phyloP scores from a whole-genome alignment of 305 asterid genomes.

The Ilex paraguariensis region DNA sequence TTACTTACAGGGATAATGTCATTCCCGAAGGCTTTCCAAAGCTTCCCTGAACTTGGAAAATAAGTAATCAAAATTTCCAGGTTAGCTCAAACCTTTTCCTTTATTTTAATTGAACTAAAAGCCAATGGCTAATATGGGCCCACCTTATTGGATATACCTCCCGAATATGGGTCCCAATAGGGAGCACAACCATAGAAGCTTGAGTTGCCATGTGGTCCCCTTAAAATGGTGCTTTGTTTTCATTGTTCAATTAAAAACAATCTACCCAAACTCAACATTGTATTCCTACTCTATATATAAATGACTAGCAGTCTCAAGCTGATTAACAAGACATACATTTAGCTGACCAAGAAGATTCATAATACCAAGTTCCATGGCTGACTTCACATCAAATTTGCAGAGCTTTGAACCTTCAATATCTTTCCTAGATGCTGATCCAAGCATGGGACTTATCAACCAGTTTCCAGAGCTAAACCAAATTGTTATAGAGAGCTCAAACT shows the following conservation, averaged over 20 bases:
- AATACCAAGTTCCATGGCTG: slow-evolving; percentile 34
- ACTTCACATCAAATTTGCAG: slow-evolving; percentile 32
- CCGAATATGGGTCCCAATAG: slow-evolving; percentile 37
- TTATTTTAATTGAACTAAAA: too few species aligned
- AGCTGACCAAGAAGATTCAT: not conserved
- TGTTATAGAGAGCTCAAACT: slow-evolving; percentile 16
- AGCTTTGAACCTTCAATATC: slow-evolving; percentile 33
- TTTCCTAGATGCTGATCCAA: slow-evolving; percentile 37
- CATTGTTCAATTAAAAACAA: not conserved
- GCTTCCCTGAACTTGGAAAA: too few species aligned
- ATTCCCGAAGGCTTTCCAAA: too few species aligned
- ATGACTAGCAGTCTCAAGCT: not conserved
- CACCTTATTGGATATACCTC: slow-evolving; percentile 11
- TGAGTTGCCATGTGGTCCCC: slow-evolving; percentile 43
- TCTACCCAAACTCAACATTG: not conserved
- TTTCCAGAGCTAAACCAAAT: slow-evolving; percentile 31
- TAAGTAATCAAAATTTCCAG: too few species aligned
- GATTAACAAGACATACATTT: slow-evolving; percentile 1
- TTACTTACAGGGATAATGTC: too few species aligned
- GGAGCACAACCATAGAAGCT: slow-evolving; percentile 33
- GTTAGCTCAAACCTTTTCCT: too few species aligned
- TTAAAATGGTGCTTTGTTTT: slow-evolving; percentile 14
- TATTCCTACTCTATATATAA: slow-evolving; percentile 17
- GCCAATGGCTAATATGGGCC: too few species aligned
- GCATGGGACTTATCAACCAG: slow-evolving; percentile 32